Base-by-base conservation (phyloP, 1,139 yeast species). In the Groenewaldozyma sp. region DNA sequence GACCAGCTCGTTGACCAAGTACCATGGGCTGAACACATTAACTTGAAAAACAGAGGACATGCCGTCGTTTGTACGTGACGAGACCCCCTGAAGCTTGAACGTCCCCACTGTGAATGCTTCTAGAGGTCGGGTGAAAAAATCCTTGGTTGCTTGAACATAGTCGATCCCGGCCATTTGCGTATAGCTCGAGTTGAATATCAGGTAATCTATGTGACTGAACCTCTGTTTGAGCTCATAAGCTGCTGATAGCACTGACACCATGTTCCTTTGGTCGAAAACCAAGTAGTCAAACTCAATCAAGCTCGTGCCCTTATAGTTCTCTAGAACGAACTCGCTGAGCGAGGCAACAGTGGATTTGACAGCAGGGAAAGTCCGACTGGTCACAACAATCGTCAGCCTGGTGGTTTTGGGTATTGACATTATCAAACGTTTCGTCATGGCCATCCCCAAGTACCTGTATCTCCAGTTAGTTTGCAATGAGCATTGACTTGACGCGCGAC, bases 11-110 rank as follows among this genome's bases (percentile, higher is more conserved):
- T 79, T 82, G 33, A 83, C 65, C 38, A 91, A 65, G 59, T 79
- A 91, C 64, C 83, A 88, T 1, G 97, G 98, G 0, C 95, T 95
- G 62, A 93, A 83, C 11, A 88, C 95, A 56, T 91, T 91, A 4
- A 94, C 94, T 62, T 91, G 95, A 63, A 91, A 93, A 4, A 87
- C 88, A 28, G 82, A 64, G 1, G 98, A 97, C 68, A 91, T 53
- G 0, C 76, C 87, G 45, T 68, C 72, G 52, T 76, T 86, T 1
- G 94, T 74, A 51, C 71, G 74, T 22, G 78, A 76, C 2, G 96
- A 95, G 3, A 73, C 68, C 43, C 72, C 68, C 63, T 91, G 97
- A 24, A 80, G 70, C 59, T 91, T 88, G 63, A 82, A 88, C 1
- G 78, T 76, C 45, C 77, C 79, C 3, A 58, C 55, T 0, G 96